These are phyloP conservation scores for Begonia peltatifolia DNA, from an alignment of 306 rosid species.

Conservation along the genomic window DNA sequence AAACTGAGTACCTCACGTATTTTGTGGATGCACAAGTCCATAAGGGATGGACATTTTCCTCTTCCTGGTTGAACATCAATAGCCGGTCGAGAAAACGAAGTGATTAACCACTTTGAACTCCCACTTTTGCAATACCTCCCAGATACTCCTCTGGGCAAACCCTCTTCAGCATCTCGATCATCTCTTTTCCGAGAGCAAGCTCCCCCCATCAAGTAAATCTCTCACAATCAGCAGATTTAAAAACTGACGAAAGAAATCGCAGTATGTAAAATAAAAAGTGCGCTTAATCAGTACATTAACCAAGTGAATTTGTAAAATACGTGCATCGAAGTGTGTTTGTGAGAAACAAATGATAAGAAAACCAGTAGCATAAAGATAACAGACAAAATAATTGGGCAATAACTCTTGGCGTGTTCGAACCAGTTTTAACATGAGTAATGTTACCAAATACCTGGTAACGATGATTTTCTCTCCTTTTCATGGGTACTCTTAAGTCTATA, in stretches of 20 bases:
- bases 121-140: conserved; percentile 60
- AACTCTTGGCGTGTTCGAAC: too few relatives aligned
- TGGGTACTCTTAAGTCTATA: too few relatives aligned
- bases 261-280: conserved; percentile 1
- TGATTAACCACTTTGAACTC: conserved; percentile 80
- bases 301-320: neutral
- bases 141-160: conserved; percentile 27
- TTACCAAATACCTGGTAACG: too few relatives aligned
- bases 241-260: conserved; percentile 18
- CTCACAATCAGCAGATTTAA: conserved; percentile 21
- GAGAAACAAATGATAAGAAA: neutral
- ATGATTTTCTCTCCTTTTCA: too few relatives aligned
- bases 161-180: conserved; percentile 36
- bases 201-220: conserved; percentile 66
- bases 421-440: too few relatives aligned
- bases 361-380: too few relatives aligned
- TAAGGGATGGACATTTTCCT: conserved; percentile 51
- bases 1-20: conserved; percentile 40
- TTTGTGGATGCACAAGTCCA: conserved; percentile 57
- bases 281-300: conserved; percentile 3
- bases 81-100: conserved; percentile 49
- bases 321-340: neutral
- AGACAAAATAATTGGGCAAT: too few relatives aligned
- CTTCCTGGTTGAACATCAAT: conserved; percentile 26
- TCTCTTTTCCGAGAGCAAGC: conserved; percentile 85